These are phyloP conservation scores for Nitzschia inconspicua DNA, from an alignment of 108 stramenopile genomes.

Conservation along the genomic window DNA sequence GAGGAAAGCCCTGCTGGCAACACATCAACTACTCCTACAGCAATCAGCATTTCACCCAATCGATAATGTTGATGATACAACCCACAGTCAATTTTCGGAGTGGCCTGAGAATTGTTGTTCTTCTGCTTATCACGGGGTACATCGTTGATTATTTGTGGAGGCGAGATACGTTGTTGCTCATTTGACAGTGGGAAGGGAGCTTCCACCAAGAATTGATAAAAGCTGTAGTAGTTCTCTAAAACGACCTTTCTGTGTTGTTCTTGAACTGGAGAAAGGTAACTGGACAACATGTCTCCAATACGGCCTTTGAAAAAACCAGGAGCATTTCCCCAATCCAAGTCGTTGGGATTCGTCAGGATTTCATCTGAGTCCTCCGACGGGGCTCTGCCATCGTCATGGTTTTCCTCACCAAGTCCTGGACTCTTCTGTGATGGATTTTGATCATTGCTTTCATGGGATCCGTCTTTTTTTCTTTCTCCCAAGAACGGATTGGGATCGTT, in stretches of 20 bases:
- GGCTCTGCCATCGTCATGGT: neutral
- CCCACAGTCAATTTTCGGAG: slow-evolving; percentile 35
- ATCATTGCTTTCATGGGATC: slow-evolving; percentile 19
- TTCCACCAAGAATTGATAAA: slow-evolving; percentile 77
- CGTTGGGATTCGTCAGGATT: neutral
- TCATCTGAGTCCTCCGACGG: neutral
- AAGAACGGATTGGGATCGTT: slow-evolving; percentile 72
- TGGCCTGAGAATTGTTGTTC: slow-evolving; percentile 16
- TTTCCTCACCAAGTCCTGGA: neutral
- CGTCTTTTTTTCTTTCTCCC: neutral
- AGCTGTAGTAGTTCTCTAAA: slow-evolving; percentile 35
- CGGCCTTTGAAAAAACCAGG: slow-evolving; percentile 34
- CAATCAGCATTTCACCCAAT: slow-evolving; percentile 72
- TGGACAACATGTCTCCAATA: slow-evolving; percentile 11
- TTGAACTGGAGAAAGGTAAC: slow-evolving; percentile 9
- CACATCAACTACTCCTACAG: slow-evolving; percentile 92
- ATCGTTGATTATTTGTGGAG: neutral
- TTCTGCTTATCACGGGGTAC: slow-evolving; percentile 15
- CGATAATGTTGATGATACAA: slow-evolving; percentile 92
- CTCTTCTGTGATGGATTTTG: slow-evolving; percentile 1
- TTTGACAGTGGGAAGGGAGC: slow-evolving; percentile 44
- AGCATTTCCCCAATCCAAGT: slow-evolving; percentile 36
- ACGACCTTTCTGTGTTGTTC: slow-evolving; percentile 9
- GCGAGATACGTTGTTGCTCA: too few relatives aligned
- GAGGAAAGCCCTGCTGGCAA: slow-evolving; percentile 88